Evolutionary conservation across 78 protist species (phyloP).

Genomic region (Dictyostelium purpureum): DNA sequence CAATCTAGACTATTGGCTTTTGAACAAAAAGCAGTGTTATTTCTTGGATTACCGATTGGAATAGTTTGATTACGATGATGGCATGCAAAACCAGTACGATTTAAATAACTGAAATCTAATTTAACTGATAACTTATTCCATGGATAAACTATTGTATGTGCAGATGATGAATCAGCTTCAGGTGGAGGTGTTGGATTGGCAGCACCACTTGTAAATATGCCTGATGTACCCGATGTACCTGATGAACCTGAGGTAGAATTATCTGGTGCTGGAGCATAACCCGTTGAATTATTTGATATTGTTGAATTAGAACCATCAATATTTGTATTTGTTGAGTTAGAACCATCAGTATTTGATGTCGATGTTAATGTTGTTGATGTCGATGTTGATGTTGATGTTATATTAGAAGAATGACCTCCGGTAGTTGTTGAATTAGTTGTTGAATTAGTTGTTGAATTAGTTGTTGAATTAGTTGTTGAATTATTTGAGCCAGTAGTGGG

Average conservation of each 20-base stretch:
- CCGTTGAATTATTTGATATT: background rate
- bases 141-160: background rate
- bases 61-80: background rate
- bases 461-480: background rate
- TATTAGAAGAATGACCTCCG: background rate
- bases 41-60: background rate
- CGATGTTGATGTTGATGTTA: background rate
- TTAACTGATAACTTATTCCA: slow-evolving; percentile 8
- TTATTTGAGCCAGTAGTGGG: background rate
- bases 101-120: background rate
- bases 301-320: background rate
- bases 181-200: background rate
- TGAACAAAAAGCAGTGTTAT: background rate
- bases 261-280: background rate
- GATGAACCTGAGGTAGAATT: background rate
- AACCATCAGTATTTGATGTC: background rate
- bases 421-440: background rate
- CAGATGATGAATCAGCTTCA: background rate
- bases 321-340: background rate
- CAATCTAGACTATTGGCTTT: background rate
- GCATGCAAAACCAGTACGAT: background rate
- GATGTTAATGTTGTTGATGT: background rate
- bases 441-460: background rate
- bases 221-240: too few species aligned
- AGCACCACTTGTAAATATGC: background rate